Evolutionary conservation across 2,329 filamentous ascomycete genomes (phyloP).

Genomic region (Bipolaris bicolor): DNA sequence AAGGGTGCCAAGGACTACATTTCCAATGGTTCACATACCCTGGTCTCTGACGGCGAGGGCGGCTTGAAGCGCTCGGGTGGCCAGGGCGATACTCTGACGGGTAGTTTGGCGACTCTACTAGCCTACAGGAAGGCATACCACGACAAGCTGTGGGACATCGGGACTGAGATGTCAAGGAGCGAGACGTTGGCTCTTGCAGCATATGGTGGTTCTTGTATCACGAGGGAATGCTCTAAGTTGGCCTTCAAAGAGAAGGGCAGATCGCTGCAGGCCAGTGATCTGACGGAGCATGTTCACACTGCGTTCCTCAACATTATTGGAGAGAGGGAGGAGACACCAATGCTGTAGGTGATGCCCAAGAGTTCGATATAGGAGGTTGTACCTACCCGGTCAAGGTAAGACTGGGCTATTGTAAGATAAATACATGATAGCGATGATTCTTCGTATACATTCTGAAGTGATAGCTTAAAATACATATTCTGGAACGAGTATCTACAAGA

Average conservation of each 20-base stretch:
- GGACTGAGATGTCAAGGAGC: slow-evolving; percentile 59
- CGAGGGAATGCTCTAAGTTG: slow-evolving; percentile 85
- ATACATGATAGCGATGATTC: background rate
- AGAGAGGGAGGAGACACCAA: slow-evolving; percentile 55
- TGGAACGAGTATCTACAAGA: background rate
- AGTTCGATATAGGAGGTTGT: background rate
- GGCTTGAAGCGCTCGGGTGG: slow-evolving; percentile 90
- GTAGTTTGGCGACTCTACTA: slow-evolving; percentile 83
- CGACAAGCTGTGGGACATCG: slow-evolving; percentile 76
- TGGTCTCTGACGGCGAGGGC: slow-evolving; percentile 77
- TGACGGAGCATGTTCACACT: slow-evolving; percentile 86
- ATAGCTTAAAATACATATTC: background rate
- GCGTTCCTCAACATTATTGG: slow-evolving; percentile 84
- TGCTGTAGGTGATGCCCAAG: slow-evolving; percentile 21
- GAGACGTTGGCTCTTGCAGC: slow-evolving; percentile 76
- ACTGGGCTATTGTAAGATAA: background rate
- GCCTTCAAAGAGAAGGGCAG: slow-evolving; percentile 87
- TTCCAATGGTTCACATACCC: slow-evolving; percentile 76
- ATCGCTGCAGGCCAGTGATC: slow-evolving; percentile 87
- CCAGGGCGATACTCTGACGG: slow-evolving; percentile 94
- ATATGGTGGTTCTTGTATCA: slow-evolving; percentile 85
- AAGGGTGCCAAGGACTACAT: slow-evolving; percentile 86
- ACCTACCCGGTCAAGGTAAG: background rate
- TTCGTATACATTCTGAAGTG: background rate
- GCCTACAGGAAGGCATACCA: slow-evolving; percentile 89